Base-by-base conservation (phyloP, 495 filamentous ascomycete species). In the Rhizodiscina lignyota region DNA sequence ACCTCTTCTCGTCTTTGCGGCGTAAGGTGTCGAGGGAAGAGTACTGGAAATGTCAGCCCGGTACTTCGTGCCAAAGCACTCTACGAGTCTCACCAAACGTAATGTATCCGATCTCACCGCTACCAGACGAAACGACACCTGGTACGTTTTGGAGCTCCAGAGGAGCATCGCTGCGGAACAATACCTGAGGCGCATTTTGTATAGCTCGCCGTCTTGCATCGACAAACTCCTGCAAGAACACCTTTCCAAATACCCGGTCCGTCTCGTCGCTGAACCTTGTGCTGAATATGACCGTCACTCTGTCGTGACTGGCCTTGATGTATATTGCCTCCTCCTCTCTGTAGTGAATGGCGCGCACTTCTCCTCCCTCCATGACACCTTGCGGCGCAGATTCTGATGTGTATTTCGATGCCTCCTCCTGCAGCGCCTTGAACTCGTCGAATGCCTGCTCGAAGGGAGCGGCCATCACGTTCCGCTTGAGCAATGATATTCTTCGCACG, bases 261-360 rank as follows among this genome's bases (percentile, higher is more conserved):
- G 89, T 97, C 62, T 97, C 89, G 54, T 97, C 91, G 24, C 87
- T 60, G 67, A 97, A 97, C 34, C 96, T 74, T 22, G 89, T 97
- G 58, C 84, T 93, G 71, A 97, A 97, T 51, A 97, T 96, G 49
- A 97, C 86, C 0, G 89, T 97, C 26, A 97, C 91, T 36, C 89
- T 77, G 52, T 97, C 89, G 54, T 85, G 79, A 55, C 79, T 91
- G 21, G 89, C 87, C 58, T 96, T 94, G 64, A 97, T 83, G 57
- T 93, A 97, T 52, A 97, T 94, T n/a, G 89, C 89, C 53, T 97
- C 89, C 62, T 96, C 89, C 44, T 97, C 91, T 13, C 89, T 77
- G 61, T 97, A 96, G 47, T 94, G 86, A 40, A 97, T 89, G 2
- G 86, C 78, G 78, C 89, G 93, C 18, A 94, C 79, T 44, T 91